Evolutionary conservation across 2,329 filamentous ascomycete genomes (phyloP).

Genomic region (Alternaria consortialis): DNA sequence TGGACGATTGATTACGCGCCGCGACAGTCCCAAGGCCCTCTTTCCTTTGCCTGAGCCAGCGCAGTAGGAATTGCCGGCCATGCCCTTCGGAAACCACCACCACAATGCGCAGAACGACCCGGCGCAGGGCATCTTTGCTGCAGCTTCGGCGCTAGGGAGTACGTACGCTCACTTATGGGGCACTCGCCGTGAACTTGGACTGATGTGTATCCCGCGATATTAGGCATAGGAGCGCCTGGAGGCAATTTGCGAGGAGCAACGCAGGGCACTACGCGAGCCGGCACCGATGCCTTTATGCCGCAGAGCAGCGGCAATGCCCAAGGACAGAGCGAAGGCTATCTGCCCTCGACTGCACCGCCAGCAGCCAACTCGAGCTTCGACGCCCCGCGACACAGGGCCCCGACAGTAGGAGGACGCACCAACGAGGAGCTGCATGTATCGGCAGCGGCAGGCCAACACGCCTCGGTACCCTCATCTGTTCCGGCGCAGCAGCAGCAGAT

Average conservation of each 20-base stretch:
- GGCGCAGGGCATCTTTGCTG: conserved; percentile 56
- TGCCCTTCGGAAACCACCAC: conserved; percentile 53
- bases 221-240: conserved; percentile 55
- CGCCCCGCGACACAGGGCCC: conserved; percentile 57
- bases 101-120: conserved; percentile 45
- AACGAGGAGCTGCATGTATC: conserved; percentile 67
- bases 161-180: conserved; percentile 11
- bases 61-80: conserved; percentile 28
- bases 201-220: conserved; percentile 7
- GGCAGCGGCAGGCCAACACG: conserved; percentile 39
- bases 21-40: conserved; percentile 17
- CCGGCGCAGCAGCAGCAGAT: conserved; percentile 42
- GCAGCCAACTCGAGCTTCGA: conserved; percentile 59
- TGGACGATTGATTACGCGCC: conserved; percentile 15
- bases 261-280: conserved; percentile 53
- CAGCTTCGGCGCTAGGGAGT: conserved; percentile 57
- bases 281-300: conserved; percentile 56
- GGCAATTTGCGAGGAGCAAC: conserved; percentile 53
- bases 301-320: conserved; percentile 43
- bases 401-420: conserved; percentile 56
- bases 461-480: conserved; percentile 52
- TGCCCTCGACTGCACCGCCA: conserved; percentile 44
- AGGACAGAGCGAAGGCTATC: conserved; percentile 24
- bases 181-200: conserved; percentile 5
- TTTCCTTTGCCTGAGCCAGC: conserved; percentile 6